Conservation (phyloP, 2,329 filamentous ascomycete species). For the Penicillium sp. region DNA sequence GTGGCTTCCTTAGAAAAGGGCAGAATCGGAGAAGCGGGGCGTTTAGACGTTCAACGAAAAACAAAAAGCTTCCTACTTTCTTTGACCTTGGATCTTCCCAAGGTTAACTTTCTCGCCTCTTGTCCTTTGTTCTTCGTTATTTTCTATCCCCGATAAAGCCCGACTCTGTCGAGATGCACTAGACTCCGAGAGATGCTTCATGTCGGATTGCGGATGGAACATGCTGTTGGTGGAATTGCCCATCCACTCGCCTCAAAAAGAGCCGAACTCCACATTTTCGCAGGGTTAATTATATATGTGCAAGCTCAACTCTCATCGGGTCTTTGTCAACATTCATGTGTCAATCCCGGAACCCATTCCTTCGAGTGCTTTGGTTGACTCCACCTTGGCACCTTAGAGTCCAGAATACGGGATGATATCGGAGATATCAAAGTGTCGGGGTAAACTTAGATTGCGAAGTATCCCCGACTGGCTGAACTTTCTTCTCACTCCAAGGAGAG, state of each 20-base stretch:
- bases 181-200: not conserved
- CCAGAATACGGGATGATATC: not conserved
- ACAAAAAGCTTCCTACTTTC: not conserved
- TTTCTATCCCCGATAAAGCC: not conserved
- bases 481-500: not conserved
- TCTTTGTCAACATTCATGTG: not conserved
- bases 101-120: not conserved
- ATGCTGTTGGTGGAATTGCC: not conserved
- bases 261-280: not conserved
- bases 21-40: constrained; percentile 3
- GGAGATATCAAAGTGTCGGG: not conserved
- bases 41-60: not conserved
- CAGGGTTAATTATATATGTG: not conserved
- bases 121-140: not conserved
- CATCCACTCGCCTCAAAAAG: not conserved
- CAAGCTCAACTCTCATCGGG: not conserved
- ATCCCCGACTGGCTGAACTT: not conserved
- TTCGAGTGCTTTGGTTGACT: not conserved
- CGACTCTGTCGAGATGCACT: not conserved
- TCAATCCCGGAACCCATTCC: not conserved
- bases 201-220: not conserved
- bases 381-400: not conserved
- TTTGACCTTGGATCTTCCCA: not conserved
- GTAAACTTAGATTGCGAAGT: not conserved
- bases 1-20: not conserved